Conservation (phyloP, 2,329 filamentous ascomycete species). For the Mariannaea sp. region DNA sequence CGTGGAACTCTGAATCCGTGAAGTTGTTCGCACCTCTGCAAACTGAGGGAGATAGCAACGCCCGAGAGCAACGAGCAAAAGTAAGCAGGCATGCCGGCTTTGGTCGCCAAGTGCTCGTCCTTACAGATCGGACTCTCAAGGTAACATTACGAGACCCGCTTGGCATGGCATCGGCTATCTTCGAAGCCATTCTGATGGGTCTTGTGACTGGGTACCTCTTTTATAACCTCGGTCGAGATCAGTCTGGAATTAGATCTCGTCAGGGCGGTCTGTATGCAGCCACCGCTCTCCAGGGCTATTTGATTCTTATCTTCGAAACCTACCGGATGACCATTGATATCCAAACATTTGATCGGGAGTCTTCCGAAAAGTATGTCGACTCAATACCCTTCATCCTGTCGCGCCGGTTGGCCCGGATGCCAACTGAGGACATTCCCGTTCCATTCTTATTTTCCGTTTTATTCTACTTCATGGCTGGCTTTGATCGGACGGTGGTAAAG, state of each 20-base stretch:
- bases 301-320: conserved; percentile 76
- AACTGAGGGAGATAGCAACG: conserved; percentile 11
- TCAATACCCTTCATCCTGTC: conserved; percentile 73
- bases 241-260: conserved; percentile 73
- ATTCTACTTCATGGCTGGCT: conserved; percentile 79
- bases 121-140: conserved; percentile 71
- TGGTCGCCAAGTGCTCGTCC: conserved; percentile 64
- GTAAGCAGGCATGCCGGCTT: conserved; percentile 58
- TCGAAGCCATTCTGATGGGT: conserved; percentile 73
- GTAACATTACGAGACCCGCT: conserved; percentile 78
- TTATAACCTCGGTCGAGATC: conserved; percentile 65
- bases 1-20: conserved; percentile 57
- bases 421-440: conserved; percentile 74
- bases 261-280: conserved; percentile 75
- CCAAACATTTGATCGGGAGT: conserved; percentile 75
- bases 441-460: conserved; percentile 72
- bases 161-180: conserved; percentile 71
- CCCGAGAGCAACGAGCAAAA: conserved; percentile 26
- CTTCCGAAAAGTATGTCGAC: conserved; percentile 72
- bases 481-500: conserved; percentile 63
- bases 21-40: conserved; percentile 33
- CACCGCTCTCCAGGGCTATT: conserved; percentile 73
- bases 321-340: conserved; percentile 78
- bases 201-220: conserved; percentile 77
- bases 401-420: conserved; percentile 68